Evolutionary conservation across 208 protist species (phyloP).

Genomic region (Trypanosoma brucei): DNA sequence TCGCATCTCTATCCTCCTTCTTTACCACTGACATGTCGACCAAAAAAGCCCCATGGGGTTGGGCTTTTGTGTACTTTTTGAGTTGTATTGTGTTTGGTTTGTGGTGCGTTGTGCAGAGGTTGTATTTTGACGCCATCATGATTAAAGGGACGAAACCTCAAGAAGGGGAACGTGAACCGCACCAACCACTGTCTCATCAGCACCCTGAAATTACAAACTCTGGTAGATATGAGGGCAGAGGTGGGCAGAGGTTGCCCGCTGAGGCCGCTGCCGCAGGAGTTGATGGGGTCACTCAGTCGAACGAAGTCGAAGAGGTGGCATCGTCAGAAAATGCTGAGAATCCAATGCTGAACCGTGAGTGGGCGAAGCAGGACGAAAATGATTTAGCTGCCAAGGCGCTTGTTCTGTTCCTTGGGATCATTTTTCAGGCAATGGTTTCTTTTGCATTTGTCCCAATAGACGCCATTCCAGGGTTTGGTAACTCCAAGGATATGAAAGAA

Average conservation of each 20-base stretch:
- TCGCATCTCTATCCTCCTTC: constrained; percentile 53
- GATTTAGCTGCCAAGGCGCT: constrained; percentile 70
- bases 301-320: not conserved
- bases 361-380: constrained; percentile 53
- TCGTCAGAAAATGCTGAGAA: not conserved
- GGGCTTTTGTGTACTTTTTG: constrained; percentile 66
- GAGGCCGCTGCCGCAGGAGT: no score
- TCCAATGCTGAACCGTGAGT: constrained; percentile 35
- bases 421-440: constrained; percentile 67
- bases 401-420: constrained; percentile 50
- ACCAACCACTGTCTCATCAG: not conserved
- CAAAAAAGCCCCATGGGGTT: constrained; percentile 32
- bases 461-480: constrained; percentile 75
- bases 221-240: not conserved
- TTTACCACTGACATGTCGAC: constrained; percentile 24
- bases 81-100: constrained; percentile 71
- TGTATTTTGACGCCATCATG: constrained; percentile 70
- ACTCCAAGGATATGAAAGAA: constrained; percentile 27
- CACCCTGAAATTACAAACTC: not conserved
- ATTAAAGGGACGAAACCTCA: not conserved
- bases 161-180: no score
- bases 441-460: constrained; percentile 65
- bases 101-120: constrained; percentile 78
- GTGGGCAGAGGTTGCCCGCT: not conserved
- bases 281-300: not conserved